Percentiles rank a stretch among this genome's conserved stretches.
These are phyloP conservation scores for Adenanthera pavonina DNA, from an alignment of 306 rosid genomes.

Conservation along the genomic window DNA sequence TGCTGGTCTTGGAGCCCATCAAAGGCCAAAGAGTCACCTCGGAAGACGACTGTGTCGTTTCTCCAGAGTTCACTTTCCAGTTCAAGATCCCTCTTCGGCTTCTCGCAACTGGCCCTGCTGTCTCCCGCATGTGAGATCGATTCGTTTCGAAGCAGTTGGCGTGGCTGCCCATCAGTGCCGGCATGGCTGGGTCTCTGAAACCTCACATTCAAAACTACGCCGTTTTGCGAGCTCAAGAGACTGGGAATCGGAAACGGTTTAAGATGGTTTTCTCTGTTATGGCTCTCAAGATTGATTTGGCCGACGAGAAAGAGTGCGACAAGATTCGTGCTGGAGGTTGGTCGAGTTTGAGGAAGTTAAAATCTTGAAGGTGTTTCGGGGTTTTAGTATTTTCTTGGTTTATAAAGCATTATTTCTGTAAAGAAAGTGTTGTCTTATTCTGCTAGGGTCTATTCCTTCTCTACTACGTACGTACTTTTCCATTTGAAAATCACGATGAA, in stretches of 20 bases:
- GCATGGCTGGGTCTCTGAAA: background rate
- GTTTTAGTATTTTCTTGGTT: no score
- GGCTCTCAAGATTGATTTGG: background rate
- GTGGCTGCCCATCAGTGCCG: background rate
- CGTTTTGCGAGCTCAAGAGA: background rate
- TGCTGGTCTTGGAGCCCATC: background rate
- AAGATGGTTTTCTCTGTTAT: background rate
- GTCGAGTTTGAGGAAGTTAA: background rate
- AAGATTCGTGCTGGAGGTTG: background rate
- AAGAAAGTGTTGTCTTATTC: no score
- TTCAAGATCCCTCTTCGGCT: slow-evolving; percentile 1
- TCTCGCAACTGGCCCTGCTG: background rate
- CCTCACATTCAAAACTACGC: background rate
- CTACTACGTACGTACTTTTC: no score
- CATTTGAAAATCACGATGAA: no score
- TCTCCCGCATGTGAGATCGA: no score
- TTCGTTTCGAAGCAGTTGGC: background rate
- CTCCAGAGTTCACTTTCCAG: background rate
- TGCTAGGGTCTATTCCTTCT: no score
- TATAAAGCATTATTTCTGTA: no score
- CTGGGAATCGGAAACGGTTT: background rate
- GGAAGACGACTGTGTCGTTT: background rate
- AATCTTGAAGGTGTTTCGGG: no score
- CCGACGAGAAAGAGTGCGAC: background rate
- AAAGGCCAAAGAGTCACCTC: background rate